Conservation (phyloP, 1,284 basidiomycete species). For the Agaricales sp. region DNA sequence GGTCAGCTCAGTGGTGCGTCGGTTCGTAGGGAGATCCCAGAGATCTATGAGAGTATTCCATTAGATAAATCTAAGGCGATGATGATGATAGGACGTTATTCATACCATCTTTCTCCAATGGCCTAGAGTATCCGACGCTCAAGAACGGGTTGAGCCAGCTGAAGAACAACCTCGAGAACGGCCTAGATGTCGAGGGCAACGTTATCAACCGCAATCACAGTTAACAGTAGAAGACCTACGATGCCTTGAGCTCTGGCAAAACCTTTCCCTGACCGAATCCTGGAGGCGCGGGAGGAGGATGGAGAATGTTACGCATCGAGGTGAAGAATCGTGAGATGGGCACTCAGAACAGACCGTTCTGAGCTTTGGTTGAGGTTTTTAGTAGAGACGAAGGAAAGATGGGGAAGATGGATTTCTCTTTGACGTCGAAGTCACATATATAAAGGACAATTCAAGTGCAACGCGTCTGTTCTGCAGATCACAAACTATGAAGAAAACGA, state of each 20-base stretch:
- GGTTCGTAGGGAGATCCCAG: slow-evolving; percentile 21
- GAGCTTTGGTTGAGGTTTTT: too few relatives aligned
- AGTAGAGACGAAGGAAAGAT: too few relatives aligned
- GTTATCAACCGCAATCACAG: too few relatives aligned
- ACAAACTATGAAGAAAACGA: too few relatives aligned
- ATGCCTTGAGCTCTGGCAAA: slow-evolving; percentile 15
- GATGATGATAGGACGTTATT: neutral
- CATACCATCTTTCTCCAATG: slow-evolving; percentile 29
- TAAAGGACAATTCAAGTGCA: too few relatives aligned
- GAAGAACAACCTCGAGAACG: slow-evolving; percentile 25
- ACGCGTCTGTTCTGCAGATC: too few relatives aligned
- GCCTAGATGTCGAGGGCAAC: slow-evolving; percentile 14
- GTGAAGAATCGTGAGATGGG: too few relatives aligned
- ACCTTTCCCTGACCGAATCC: slow-evolving; percentile 10
- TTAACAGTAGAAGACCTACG: slow-evolving; percentile 11
- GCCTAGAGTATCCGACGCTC: slow-evolving; percentile 29
- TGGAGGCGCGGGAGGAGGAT: slow-evolving; percentile 14
- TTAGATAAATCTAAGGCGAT: too few relatives aligned
- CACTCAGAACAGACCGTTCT: too few relatives aligned
- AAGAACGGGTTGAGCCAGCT: slow-evolving; percentile 30
- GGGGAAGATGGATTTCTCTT: too few relatives aligned
- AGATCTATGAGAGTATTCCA: slow-evolving; percentile 18
- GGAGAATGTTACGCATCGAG: slow-evolving; percentile 9
- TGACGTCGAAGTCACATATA: too few relatives aligned
- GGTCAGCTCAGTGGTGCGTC: slow-evolving; percentile 18